These are phyloP conservation scores for Verticillium albo-atrum DNA, from an alignment of 2,329 filamentous ascomycete genomes.

Conservation along the genomic window DNA sequence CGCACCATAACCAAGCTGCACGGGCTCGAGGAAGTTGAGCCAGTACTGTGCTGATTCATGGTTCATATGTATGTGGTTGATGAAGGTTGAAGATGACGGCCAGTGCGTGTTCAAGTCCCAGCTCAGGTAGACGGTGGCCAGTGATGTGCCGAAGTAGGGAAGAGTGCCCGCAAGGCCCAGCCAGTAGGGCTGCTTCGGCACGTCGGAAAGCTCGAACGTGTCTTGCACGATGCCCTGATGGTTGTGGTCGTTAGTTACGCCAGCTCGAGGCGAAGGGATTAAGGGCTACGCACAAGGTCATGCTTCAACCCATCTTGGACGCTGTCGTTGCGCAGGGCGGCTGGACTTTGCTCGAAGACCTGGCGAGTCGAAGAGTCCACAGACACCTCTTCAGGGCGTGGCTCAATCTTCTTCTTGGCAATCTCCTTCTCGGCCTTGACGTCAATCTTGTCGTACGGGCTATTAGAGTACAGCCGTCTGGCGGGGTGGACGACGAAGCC, in stretches of 20 bases:
- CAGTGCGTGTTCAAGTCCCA: slow-evolving; percentile 73
- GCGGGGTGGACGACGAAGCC: background rate
- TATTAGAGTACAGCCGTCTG: slow-evolving; percentile 15
- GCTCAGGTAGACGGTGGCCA: slow-evolving; percentile 76
- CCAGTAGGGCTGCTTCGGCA: slow-evolving; percentile 63
- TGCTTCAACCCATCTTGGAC: slow-evolving; percentile 32
- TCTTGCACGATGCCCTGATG: slow-evolving; percentile 60
- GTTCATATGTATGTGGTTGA: slow-evolving; percentile 63
- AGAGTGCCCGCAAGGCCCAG: slow-evolving; percentile 75
- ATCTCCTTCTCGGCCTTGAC: slow-evolving; percentile 51
- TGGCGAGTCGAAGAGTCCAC: slow-evolving; percentile 50
- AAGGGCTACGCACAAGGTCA: slow-evolving; percentile 50
- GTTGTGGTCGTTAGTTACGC: slow-evolving; percentile 6
- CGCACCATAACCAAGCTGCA: slow-evolving; percentile 89
- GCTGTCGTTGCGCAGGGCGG: slow-evolving; percentile 15
- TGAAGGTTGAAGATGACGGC: slow-evolving; percentile 55
- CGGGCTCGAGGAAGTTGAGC: slow-evolving; percentile 72
- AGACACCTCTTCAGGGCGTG: slow-evolving; percentile 58
- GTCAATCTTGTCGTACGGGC: slow-evolving; percentile 37
- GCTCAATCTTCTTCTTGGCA: slow-evolving; percentile 49
- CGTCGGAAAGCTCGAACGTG: slow-evolving; percentile 59
- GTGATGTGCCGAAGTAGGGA: slow-evolving; percentile 80
- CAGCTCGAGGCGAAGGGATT: background rate
- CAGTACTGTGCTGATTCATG: slow-evolving; percentile 68
- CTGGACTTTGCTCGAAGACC: slow-evolving; percentile 36